Evolutionary conservation across 345 rosid species (phyloP), one percentile per base, ranked within the genome.

Genomic region (Capsella bursapastoris): DNA sequence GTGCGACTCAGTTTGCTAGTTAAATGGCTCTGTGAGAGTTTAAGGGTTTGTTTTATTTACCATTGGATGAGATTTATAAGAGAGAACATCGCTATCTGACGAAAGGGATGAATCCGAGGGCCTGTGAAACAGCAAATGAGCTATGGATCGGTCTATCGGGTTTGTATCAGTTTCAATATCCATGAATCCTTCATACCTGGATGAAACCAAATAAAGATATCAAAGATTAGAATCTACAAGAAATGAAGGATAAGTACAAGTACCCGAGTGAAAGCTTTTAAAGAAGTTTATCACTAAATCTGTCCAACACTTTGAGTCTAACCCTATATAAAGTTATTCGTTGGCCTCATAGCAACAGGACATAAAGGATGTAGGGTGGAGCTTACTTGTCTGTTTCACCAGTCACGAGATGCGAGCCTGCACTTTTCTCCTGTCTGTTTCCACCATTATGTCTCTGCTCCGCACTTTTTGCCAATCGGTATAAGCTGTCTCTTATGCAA

Each of bases 131-230:
- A 93, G 82, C 14, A 93, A 65, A 77, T 93, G 98, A 14, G 98
- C 98, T 62, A 93, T 86, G 49, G 98, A 86, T 72, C 98, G 90
- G 79, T 93, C 98, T 64, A 93, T 93, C 32, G 98, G 98, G 78
- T 93, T 93, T 47, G 96, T 90, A 73, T 86, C 88, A 57, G 98
- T 90, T 83, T 93, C 96, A 12, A 90, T 83, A 75, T 86, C 98
- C 80, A 89, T 74, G 74, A 83, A 88, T 35, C 79, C 90, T 55
- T 72, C 67, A 72, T 87, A 77, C 90, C 98, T 90, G 86, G 29
- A 56, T 38, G 25, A 73, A 28, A 57, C 31, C 65, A 79, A 32
- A 60, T 51, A 56, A 29, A 67, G 35, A 57, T 22, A 61, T 60
- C 22, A 70, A 49, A 57, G 45, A 67, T 32, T 43, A 57, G 48